Evolutionary conservation across 768 basidiomycete species (phyloP).

Genomic region (Suillus sp.): DNA sequence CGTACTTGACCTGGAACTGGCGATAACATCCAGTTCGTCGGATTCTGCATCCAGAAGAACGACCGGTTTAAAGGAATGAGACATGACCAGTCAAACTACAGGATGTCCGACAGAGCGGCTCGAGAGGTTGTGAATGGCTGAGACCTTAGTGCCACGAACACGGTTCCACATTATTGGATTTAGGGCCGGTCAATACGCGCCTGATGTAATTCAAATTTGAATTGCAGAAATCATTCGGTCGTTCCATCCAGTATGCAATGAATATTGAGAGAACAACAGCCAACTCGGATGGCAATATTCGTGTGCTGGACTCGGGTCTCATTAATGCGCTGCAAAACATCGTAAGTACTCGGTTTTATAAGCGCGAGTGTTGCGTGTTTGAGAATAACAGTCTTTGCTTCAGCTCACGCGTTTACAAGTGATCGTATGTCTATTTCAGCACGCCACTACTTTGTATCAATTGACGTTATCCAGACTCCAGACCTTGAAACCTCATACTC

Average conservation of each 20-base stretch:
- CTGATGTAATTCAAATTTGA: not conserved
- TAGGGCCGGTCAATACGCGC: conserved; percentile 9
- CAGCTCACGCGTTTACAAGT: not conserved
- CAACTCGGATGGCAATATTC: not conserved
- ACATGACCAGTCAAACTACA: not conserved
- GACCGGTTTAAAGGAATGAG: not conserved
- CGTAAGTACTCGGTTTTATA: not conserved
- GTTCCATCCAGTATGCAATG: too few species aligned
- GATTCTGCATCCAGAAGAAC: not conserved
- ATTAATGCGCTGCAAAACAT: not conserved
- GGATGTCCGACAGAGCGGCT: not conserved
- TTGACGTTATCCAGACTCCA: conserved; percentile 13
- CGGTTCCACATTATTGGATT: conserved; percentile 5
- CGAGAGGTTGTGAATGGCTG: not conserved
- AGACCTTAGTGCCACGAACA: not conserved
- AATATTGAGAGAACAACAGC: not conserved
- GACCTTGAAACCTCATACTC: conserved; percentile 23
- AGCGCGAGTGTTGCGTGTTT: not conserved
- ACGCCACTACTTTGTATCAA: not conserved
- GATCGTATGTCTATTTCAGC: not conserved
- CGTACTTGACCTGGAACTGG: conserved; percentile 27
- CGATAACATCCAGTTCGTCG: conserved; percentile 36
- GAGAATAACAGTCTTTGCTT: not conserved
- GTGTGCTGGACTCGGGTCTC: not conserved
- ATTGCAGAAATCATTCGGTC: too few species aligned